Conservation (phyloP, 2,329 filamentous ascomycete species). For the Alternaria arbusti region DNA sequence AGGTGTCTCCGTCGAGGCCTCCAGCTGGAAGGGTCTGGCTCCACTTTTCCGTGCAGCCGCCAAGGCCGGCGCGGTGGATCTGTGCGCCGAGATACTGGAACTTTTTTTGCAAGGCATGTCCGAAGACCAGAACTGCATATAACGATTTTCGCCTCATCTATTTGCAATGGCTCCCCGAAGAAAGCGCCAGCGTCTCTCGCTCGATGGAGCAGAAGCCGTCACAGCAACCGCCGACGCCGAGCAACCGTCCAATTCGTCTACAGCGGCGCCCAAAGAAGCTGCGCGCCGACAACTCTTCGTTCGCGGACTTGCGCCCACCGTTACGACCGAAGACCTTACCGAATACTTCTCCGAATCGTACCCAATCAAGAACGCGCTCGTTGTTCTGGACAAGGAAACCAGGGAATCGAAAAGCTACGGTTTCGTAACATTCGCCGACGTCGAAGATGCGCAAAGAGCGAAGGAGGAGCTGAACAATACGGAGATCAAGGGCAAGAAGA, state of each 20-base stretch:
- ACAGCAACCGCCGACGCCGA: constrained; percentile 35
- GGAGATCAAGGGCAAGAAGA: constrained; percentile 77
- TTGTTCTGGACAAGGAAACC: constrained; percentile 83
- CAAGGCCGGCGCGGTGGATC: constrained; percentile 17
- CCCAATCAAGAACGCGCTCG: constrained; percentile 94
- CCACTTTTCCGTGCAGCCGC: constrained; percentile 4
- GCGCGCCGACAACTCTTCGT: constrained; percentile 74
- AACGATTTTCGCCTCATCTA: neutral
- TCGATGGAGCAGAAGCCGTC: constrained; percentile 44
- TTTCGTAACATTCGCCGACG: constrained; percentile 95
- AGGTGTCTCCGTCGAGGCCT: neutral
- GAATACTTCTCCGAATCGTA: constrained; percentile 93
- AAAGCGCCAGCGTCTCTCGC: constrained; percentile 51
- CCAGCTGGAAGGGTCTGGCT: constrained; percentile 2
- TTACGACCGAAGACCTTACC: constrained; percentile 82
- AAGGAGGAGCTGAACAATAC: constrained; percentile 81
- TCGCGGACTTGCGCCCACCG: constrained; percentile 77
- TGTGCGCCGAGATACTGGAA: constrained; percentile 14
- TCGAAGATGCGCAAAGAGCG: constrained; percentile 85
- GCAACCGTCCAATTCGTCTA: constrained; percentile 16
- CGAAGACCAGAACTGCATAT: neutral
- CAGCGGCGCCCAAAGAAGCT: constrained; percentile 33
- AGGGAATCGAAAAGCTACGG: constrained; percentile 91
- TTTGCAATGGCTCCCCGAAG: constrained; percentile 47
- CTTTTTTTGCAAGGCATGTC: constrained; percentile 17